Evolutionary conservation across 768 basidiomycete genomes (phyloP).

Genomic region (Cystofilobasidium ferigula): DNA sequence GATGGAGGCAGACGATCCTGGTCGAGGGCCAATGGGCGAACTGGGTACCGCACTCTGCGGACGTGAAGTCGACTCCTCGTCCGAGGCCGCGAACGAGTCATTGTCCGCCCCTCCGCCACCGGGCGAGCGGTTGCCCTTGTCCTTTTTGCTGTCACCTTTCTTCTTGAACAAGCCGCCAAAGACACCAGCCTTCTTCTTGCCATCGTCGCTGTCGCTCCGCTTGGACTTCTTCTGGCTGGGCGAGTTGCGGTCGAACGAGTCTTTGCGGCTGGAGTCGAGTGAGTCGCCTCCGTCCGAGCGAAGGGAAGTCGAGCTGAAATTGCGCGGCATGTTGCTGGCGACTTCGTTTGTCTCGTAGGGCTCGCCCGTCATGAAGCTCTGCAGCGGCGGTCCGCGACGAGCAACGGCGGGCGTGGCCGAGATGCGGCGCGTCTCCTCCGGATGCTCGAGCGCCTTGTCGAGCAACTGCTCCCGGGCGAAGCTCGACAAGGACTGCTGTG

Average conservation of each 20-base stretch:
- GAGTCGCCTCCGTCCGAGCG: constrained; percentile 3
- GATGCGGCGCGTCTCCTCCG: constrained; percentile 62
- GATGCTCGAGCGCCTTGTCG: constrained; percentile 52
- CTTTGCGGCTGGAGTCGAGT: constrained; percentile 3
- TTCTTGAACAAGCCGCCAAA: constrained; percentile 65
- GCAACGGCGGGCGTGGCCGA: constrained; percentile 68
- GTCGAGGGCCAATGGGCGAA: neutral
- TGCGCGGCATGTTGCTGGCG: neutral
- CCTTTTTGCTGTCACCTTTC: constrained; percentile 34
- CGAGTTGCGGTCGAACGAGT: constrained; percentile 29
- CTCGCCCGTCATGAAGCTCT: constrained; percentile 13
- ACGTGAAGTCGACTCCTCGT: neutral
- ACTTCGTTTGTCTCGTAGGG: neutral
- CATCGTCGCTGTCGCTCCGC: constrained; percentile 35
- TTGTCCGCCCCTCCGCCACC: constrained; percentile 48
- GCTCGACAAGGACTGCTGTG: neutral
- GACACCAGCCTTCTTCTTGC: constrained; percentile 47
- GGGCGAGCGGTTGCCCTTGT: constrained; percentile 19
- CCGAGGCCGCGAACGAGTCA: constrained; percentile 26
- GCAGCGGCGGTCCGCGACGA: constrained; percentile 40
- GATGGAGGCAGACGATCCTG: neutral
- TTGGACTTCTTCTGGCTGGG: constrained; percentile 36
- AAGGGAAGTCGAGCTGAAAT: constrained; percentile 6
- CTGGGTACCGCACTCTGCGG: neutral
- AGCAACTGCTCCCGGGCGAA: constrained; percentile 35